A percentile compares a stretch with the other conserved stretches of the same genome.
Conservation (phyloP, 2,329 filamentous ascomycete genomes). For the Fusarium sulawesiense region DNA sequence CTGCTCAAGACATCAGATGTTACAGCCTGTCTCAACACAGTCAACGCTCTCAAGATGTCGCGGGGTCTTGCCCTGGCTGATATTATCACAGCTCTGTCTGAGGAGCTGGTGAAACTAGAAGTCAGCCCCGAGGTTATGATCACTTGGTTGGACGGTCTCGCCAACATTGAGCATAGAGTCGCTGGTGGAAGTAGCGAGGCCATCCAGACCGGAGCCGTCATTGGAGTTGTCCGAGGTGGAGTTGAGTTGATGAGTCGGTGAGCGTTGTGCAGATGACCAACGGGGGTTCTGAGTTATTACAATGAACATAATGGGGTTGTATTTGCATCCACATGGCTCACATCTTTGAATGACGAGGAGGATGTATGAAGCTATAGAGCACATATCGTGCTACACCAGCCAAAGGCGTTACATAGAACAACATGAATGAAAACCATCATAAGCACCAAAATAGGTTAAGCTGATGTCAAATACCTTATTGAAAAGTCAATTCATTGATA, state of each 20-base stretch:
- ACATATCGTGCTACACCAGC: neutral
- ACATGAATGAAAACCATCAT: constrained; percentile 8
- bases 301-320: neutral
- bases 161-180: constrained; percentile 91
- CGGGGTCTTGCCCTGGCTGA: constrained; percentile 93
- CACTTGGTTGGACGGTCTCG: constrained; percentile 89
- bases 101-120: constrained; percentile 84
- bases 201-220: constrained; percentile 91
- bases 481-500: constrained; percentile 11
- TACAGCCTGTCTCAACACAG: constrained; percentile 85
- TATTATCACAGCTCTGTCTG: constrained; percentile 86
- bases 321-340: neutral
- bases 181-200: constrained; percentile 87
- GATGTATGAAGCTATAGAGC: neutral
- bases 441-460: neutral
- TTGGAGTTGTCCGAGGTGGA: constrained; percentile 87
- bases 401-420: constrained; percentile 7
- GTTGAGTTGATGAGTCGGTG: constrained; percentile 73
- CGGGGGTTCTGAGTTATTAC: neutral
- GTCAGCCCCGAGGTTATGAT: constrained; percentile 90
- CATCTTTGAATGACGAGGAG: neutral
- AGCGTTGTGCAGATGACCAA: neutral
- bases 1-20: constrained; percentile 88
- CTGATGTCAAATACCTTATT: neutral
- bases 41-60: constrained; percentile 86